A percentile compares a stretch with the other conserved stretches of the same genome.
Conservation (phyloP, 192 early-diverging fungal species). For the Glomus cerebriforme region DNA sequence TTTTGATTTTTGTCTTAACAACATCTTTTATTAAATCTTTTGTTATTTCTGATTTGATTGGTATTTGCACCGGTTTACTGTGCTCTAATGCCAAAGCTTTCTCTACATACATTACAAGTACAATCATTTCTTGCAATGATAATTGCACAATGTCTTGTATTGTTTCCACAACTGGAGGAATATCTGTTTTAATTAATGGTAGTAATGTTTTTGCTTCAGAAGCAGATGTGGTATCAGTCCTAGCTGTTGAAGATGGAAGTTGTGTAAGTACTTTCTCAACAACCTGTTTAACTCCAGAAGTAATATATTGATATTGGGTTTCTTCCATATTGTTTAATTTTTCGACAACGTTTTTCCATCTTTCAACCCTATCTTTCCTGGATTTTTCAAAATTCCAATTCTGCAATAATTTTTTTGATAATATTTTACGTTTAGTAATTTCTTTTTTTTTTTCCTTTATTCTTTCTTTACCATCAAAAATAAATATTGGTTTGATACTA, state of each 20-base stretch:
- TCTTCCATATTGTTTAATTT: neutral
- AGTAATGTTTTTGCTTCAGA: neutral
- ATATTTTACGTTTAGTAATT: conserved; percentile 34
- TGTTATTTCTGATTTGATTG: neutral
- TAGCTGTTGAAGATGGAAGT: neutral
- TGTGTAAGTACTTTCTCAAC: neutral
- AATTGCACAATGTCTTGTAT: neutral
- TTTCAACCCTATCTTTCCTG: conserved; percentile 39
- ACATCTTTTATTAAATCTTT: too few relatives aligned
- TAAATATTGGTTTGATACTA: conserved; percentile 64
- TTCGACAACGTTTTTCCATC: conserved; percentile 15
- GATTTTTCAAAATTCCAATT: conserved; percentile 44
- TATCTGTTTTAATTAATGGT: neutral
- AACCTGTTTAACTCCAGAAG: conserved; percentile 15
- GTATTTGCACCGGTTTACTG: neutral
- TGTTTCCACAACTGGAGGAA: neutral
- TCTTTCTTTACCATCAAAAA: conserved; percentile 64
- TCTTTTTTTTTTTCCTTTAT: conserved; percentile 58
- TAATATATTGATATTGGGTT: conserved; percentile 13
- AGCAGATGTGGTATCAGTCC: too few relatives aligned
- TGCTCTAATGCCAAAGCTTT: neutral
- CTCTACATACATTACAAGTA: neutral
- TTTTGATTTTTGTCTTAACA: neutral
- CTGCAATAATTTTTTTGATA: conserved; percentile 34
- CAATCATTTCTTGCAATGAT: too few relatives aligned